Evolutionary conservation across 345 rosid genomes (phyloP), one percentile per base, ranked within the genome.

Genomic region (Psidium friedrichsthalianum): DNA sequence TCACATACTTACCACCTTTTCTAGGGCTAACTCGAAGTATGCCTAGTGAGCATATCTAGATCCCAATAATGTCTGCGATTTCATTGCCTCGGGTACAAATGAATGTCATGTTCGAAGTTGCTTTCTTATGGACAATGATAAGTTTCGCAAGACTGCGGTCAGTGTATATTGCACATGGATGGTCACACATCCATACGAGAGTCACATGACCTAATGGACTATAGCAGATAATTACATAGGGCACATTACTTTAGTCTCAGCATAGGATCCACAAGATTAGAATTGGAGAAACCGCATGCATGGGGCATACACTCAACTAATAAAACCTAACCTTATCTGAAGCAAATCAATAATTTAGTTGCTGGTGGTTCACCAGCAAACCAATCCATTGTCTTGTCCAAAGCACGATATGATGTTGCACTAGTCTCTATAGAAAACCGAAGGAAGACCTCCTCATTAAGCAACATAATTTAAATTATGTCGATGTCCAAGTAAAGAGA

Each of bases 321-420:
- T 69, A 69, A 69, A 69, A 69, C 80, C 80, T 69, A 69, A 69
- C 47, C 80, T 69, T 40, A 69, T 69, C 80, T 18, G 57, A 51
- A 29, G 57, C 47, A 82, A 49, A 53, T 25, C 22, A 51, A 57
- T 36, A 47, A 55, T 44, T 57, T 57, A 56, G 85, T 57, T 57
- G 76, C n/a, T 56, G 85, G 85, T 83, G 74, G 85, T 57, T 83
- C 85, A 83, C 74, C 85, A 44, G 69, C 69, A 83, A 40, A 59
- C 52, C 51, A 59, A 47, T 32, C 76, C 74, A 59, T 57, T 64
- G 51, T 56, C 69, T 15, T 83, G 85, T 83, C 54, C 54, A 25
- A 69, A 69, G 25, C 80, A 47, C 25, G 25, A 69, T 55, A 55
- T 36, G 80, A 69, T 69, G 80, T 53, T 53, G 55, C 55, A 53